These are phyloP conservation scores for Phialophora chinensis DNA, from an alignment of 2,329 filamentous ascomycete species.

Conservation along the genomic window DNA sequence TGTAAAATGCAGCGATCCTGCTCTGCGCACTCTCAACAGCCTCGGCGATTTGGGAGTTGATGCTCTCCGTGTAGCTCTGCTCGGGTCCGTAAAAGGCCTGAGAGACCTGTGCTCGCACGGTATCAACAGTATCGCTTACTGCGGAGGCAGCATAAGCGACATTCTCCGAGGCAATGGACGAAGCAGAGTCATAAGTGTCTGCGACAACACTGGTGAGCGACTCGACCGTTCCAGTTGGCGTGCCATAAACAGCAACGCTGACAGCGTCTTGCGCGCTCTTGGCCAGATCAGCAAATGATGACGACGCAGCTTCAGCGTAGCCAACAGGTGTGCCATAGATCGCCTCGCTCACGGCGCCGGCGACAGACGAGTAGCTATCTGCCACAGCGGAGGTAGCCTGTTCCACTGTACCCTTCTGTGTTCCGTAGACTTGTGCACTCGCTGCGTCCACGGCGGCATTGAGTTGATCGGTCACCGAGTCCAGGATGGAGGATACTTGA, in stretches of 20 bases:
- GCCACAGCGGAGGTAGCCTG: conserved; percentile 61
- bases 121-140: conserved; percentile 34
- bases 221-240: conserved; percentile 56
- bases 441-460: conserved; percentile 65
- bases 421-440: conserved; percentile 63
- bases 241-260: conserved; percentile 63
- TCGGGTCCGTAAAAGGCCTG: conserved; percentile 56
- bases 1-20: conserved; percentile 44
- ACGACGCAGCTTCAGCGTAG: conserved; percentile 60
- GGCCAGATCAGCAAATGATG: conserved; percentile 60
- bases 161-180: conserved; percentile 54
- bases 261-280: conserved; percentile 62
- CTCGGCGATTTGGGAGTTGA: conserved; percentile 42
- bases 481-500: conserved; percentile 63
- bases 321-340: conserved; percentile 61
- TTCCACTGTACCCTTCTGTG: conserved; percentile 59
- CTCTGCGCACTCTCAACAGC: conserved; percentile 48
- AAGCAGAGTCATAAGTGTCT: conserved; percentile 52
- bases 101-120: conserved; percentile 45
- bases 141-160: conserved; percentile 42
- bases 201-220: conserved; percentile 52
- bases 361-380: conserved; percentile 58
- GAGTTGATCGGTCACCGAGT: conserved; percentile 62
- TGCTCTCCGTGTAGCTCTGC: conserved; percentile 46
- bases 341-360: conserved; percentile 55